These are phyloP conservation scores for Acanthamoeba sp. DNA, from an alignment of 208 protist genomes.

Conservation along the genomic window DNA sequence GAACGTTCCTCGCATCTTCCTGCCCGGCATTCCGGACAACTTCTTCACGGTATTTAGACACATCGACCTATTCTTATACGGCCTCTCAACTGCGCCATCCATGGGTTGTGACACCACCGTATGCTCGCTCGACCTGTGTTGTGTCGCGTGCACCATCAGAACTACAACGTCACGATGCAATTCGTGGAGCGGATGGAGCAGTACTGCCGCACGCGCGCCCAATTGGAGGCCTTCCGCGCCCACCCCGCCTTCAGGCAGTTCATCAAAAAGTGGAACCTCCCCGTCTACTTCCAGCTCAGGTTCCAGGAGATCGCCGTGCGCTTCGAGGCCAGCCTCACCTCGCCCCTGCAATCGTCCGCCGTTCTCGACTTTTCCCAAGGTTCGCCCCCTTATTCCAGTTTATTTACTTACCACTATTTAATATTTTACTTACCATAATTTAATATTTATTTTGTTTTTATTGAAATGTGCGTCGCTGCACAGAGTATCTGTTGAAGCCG, in stretches of 20 bases:
- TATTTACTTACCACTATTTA: too few species aligned
- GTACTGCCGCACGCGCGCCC: background rate
- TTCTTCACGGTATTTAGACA: too few species aligned
- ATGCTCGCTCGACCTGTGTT: too few species aligned
- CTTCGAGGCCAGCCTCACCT: background rate
- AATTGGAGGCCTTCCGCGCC: conserved; percentile 16
- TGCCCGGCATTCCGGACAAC: conserved; percentile 57
- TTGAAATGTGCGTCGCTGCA: background rate
- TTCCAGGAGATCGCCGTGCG: conserved; percentile 61
- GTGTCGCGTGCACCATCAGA: too few species aligned
- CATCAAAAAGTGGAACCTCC: conserved; percentile 72
- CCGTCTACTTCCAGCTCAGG: conserved; percentile 67
- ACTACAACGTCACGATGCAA: conserved; percentile 61
- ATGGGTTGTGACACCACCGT: too few species aligned
- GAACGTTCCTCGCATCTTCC: conserved; percentile 51
- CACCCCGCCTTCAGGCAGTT: conserved; percentile 41
- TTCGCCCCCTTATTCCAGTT: background rate
- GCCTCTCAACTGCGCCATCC: background rate
- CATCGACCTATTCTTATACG: background rate
- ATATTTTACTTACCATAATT: too few species aligned
- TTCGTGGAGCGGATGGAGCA: conserved; percentile 58
- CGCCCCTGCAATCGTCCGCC: background rate
- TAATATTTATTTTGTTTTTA: background rate
- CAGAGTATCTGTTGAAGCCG: conserved; percentile 33
- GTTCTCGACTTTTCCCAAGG: conserved; percentile 35